Evolutionary conservation across 2,329 filamentous ascomycete species (phyloP).

Genomic region (Mariannaea sp.): DNA sequence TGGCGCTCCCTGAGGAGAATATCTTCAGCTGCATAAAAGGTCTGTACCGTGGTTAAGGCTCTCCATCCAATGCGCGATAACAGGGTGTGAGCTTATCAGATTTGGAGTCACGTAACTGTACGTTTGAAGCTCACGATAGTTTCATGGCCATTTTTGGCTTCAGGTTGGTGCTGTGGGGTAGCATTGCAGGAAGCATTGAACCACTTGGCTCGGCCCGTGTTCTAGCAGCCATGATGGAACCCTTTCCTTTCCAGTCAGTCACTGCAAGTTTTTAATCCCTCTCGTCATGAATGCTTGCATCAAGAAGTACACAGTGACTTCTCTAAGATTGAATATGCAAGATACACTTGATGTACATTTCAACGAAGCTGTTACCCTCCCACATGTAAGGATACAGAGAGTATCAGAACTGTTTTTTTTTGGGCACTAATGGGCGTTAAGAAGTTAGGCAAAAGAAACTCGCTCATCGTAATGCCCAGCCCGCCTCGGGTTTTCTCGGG

Average conservation of each 20-base stretch:
- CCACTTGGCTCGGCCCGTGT: constrained; percentile 22
- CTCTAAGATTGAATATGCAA: neutral
- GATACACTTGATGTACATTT: neutral
- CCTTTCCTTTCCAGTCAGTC: neutral
- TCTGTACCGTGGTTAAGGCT: neutral
- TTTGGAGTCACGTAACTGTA: neutral
- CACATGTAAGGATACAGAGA: too few species aligned
- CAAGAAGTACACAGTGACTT: neutral
- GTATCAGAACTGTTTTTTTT: too few species aligned
- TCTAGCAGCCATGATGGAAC: constrained; percentile 20
- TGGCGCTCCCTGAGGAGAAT: neutral
- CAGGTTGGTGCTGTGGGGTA: constrained; percentile 37
- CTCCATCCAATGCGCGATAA: neutral
- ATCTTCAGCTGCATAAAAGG: constrained; percentile 13
- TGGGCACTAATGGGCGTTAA: constrained; percentile 10
- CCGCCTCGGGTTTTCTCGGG: constrained; percentile 31
- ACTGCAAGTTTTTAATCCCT: constrained; percentile 8
- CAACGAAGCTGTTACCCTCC: neutral
- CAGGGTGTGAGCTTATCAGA: neutral
- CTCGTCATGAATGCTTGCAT: neutral
- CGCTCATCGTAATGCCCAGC: constrained; percentile 15
- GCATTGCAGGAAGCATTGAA: constrained; percentile 19
- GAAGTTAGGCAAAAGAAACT: constrained; percentile 3
- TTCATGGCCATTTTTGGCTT: constrained; percentile 21
- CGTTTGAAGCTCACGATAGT: constrained; percentile 37